Base-by-base conservation (phyloP, 139 green algal species). In the Micractinium conductrix region DNA sequence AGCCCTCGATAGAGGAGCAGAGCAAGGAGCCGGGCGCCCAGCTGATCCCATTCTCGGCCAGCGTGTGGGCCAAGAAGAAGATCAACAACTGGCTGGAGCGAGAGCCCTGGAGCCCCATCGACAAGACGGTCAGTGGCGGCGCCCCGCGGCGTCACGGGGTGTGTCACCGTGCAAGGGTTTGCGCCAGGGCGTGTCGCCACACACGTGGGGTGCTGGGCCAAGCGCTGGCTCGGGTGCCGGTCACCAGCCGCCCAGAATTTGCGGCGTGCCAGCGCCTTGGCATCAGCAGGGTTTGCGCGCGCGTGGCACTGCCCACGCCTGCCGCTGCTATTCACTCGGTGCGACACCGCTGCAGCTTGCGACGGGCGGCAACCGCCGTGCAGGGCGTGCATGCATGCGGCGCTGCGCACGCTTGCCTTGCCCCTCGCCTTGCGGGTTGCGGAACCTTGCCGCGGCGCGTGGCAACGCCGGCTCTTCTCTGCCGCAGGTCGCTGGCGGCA, bases 1-100 rank as follows among this genome's bases (percentile, higher is more conserved):
- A 98, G 92, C 95, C 94, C 30, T 86, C 68, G 75, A 89, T 88
- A 35, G 84, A 90, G 19, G 88, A 88, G 1, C 95, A 97, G 84
- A 55, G 73, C 26, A 43, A 42, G 22, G 68, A 74, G 45, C 44
- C 48, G 0, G 78, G 70, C 35, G 85, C 85, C n/a, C 44, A 68
- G 53, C 44, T 85, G 55, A n/a, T 60, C 21, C 43, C 43, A 26
- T 38, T 42, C 72, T 63, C 72, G 9, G 17, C 22, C 43, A 26
- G 1, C 19, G n/a, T 79, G 4, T 62, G 44, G 44, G 72, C 45
- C 1, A 40, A 37, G 44, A 40, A 24, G 24, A 62, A 60, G 44
- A 40, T 63, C 37, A 48, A 60, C 72, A 79, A 79, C 72, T 79
- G 43, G 72, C 4, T 63, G 44, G n/a, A 35, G 44, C 72, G 44